A percentile compares a stretch with the other conserved stretches of the same genome.
These are phyloP conservation scores for Trypanosomatidae sp. DNA, from an alignment of 208 protist species.

Conservation along the genomic window DNA sequence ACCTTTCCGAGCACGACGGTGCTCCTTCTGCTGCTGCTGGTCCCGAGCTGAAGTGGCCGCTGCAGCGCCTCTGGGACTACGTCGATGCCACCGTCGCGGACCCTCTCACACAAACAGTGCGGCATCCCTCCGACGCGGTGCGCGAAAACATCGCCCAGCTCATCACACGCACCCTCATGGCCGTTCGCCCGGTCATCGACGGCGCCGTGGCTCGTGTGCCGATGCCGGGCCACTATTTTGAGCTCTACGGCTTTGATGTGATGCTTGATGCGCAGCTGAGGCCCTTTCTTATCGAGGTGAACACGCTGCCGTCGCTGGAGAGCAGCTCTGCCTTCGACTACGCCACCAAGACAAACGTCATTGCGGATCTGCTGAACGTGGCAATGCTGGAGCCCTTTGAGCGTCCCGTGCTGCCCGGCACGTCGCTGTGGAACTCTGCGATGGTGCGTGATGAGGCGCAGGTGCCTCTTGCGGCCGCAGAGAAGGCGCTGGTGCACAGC, in stretches of 20 bases:
- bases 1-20: background rate
- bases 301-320: constrained; percentile 90
- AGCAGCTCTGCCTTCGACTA: constrained; percentile 91
- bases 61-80: constrained; percentile 62
- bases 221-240: constrained; percentile 70
- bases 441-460: constrained; percentile 5
- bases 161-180: constrained; percentile 73
- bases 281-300: constrained; percentile 89
- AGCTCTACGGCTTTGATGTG: constrained; percentile 93
- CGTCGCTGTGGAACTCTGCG: constrained; percentile 14
- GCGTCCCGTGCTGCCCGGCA: constrained; percentile 14
- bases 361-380: constrained; percentile 87
- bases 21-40: background rate
- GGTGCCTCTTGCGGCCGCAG: background rate
- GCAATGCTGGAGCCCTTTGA: constrained; percentile 81
- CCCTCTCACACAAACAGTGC: background rate
- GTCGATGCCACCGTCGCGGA: constrained; percentile 28
- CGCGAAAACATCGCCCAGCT: constrained; percentile 58
- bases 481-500: constrained; percentile 4
- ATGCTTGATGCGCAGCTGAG: constrained; percentile 78
- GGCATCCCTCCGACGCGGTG: constrained; percentile 37
- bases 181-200: constrained; percentile 42
- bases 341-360: constrained; percentile 81
- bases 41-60: constrained; percentile 68
- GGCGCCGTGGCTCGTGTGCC: constrained; percentile 16